These are phyloP conservation scores for Pythium phragmiticola DNA, from an alignment of 352 stramenopile genomes.

Conservation along the genomic window DNA sequence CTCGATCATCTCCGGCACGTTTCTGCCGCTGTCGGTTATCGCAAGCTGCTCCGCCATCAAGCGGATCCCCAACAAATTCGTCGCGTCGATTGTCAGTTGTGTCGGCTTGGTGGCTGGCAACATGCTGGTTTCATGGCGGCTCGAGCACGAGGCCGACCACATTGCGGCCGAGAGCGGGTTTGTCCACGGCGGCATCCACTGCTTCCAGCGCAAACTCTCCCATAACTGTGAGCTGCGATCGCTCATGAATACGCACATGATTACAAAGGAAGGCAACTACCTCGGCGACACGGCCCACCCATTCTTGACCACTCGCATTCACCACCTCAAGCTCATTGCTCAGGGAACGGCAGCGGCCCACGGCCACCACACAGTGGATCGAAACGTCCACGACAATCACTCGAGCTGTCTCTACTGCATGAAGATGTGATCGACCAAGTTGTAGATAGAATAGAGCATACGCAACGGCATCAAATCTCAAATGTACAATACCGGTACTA, in stretches of 20 bases:
- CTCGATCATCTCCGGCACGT: slow-evolving; percentile 56
- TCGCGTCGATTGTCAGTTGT: slow-evolving; percentile 49
- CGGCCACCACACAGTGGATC: slow-evolving; percentile 5
- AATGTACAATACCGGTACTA: background rate
- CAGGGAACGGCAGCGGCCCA: slow-evolving; percentile 16
- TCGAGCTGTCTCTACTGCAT: slow-evolving; percentile 35
- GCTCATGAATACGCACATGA: slow-evolving; percentile 59
- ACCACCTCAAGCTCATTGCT: slow-evolving; percentile 56
- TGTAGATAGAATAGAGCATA: slow-evolving; percentile 14
- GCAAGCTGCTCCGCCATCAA: slow-evolving; percentile 49
- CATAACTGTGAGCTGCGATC: slow-evolving; percentile 73
- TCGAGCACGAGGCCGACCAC: slow-evolving; percentile 82
- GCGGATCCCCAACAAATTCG: slow-evolving; percentile 75
- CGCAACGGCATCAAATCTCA: slow-evolving; percentile 6
- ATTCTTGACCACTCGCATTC: slow-evolving; percentile 69
- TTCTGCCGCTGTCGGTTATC: slow-evolving; percentile 64
- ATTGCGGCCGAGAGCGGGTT: slow-evolving; percentile 68
- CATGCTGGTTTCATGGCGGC: slow-evolving; percentile 68
- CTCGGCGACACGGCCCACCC: slow-evolving; percentile 76
- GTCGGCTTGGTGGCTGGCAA: slow-evolving; percentile 51
- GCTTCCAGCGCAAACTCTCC: slow-evolving; percentile 72
- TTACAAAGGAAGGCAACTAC: slow-evolving; percentile 81
- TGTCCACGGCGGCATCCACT: slow-evolving; percentile 63
- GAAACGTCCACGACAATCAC: slow-evolving; percentile 9
- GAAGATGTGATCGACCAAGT: slow-evolving; percentile 20